Base-by-base conservation (phyloP, 2,329 filamentous ascomycete species). In the Alternaria gansuensis region DNA sequence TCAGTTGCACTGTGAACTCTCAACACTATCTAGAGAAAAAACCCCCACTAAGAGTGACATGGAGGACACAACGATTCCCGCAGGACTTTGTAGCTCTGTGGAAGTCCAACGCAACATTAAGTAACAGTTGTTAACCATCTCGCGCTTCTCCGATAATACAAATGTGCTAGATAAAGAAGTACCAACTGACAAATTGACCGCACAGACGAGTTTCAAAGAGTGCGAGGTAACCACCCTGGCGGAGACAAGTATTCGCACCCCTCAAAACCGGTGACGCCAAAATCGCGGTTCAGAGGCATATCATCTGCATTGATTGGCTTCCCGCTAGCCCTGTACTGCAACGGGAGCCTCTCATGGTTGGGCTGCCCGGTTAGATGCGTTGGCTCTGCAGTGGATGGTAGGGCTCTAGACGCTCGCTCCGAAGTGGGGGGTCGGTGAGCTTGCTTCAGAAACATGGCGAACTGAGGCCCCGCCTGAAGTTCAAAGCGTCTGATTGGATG, bases 381-480 rank as follows among this genome's bases (percentile, higher is more conserved):
- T 76, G 74, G 72, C 71, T 58, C 61, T 69, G 67, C 71, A 73
- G 66, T 57, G 54, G 46, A 37, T 26, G 60, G 64, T 65, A 65
- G 67, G 65, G 60, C 62, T 65, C 62, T 48, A 67, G 56, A 66
- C 51, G 58, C 63, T 59, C 59, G 60, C 54, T 45, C 64, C 52
- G 63, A 58, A 57, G 63, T 52, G 57, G 55, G 36, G 57, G 58
- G 74, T 75, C 74, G 74, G 74, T 76, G 73, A 72, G 71, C 53
- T 63, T 55, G 60, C 43, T 52, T 50, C 60, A 65, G 57, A 52
- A 66, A 67, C 58, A 54, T 23, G 29, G 54, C 36, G 54, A 43
- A 49, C 57, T 34, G 31, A 54, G 51, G 48, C 59, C 60, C 63
- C 63, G 57, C 63, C 43, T 26, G 26, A 41, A 8, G 11, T 57